Percentiles rank a stretch among this genome's conserved stretches.
Evolutionary conservation across 805 yeast species (phyloP).

Genomic region (Candida ovalis): DNA sequence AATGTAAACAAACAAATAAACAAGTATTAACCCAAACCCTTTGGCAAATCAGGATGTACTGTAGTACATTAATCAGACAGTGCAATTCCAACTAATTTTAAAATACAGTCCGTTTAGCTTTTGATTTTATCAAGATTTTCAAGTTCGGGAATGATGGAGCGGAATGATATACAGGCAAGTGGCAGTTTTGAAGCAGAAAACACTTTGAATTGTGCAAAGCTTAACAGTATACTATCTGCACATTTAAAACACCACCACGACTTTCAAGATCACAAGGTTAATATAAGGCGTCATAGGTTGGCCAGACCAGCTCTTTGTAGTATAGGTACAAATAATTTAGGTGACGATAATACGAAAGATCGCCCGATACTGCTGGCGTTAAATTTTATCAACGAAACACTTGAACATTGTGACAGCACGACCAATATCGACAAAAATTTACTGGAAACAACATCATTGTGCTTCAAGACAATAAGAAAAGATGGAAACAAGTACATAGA

Average conservation of each 20-base stretch:
- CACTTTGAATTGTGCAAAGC: not conserved
- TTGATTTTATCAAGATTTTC: not conserved
- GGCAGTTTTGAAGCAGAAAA: not conserved
- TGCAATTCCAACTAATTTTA: no score
- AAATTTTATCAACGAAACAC: slow-evolving; percentile 6
- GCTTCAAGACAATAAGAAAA: slow-evolving; percentile 9
- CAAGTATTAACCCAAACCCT: not conserved
- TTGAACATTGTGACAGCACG: slow-evolving; percentile 2
- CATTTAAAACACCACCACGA: not conserved
- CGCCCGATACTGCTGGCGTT: slow-evolving; percentile 9
- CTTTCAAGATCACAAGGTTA: not conserved
- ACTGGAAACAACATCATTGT: slow-evolving; percentile 6
- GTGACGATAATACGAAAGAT: not conserved
- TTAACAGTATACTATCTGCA: not conserved
- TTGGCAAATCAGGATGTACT: not conserved
- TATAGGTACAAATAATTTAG: not conserved
- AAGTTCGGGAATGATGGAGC: not conserved
- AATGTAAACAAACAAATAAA: slow-evolving; percentile 1
- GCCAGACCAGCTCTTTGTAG: not conserved
- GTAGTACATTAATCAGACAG: no score
- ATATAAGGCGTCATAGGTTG: not conserved
- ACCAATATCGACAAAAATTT: slow-evolving; percentile 1
- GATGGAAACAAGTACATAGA: not conserved
- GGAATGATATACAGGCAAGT: not conserved
- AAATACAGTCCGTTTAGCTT: no score